Evolutionary conservation across 2,329 filamentous ascomycete genomes (phyloP).

Genomic region (Cadophora sp.): DNA sequence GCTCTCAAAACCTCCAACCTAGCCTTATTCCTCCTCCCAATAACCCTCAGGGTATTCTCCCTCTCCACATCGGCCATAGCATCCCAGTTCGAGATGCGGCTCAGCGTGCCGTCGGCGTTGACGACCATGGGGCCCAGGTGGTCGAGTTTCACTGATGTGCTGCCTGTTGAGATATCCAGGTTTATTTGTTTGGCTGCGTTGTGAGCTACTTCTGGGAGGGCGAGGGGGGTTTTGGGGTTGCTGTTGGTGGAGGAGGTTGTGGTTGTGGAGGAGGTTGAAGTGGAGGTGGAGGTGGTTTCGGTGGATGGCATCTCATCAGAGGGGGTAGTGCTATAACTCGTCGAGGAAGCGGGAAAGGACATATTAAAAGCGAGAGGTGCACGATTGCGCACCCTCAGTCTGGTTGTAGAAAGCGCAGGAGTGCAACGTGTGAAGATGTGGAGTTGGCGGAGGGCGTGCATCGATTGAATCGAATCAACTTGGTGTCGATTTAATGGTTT

Average conservation of each 20-base stretch:
- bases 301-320: too few relatives aligned
- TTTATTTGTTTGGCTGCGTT: conserved; percentile 20
- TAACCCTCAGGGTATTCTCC: conserved; percentile 68
- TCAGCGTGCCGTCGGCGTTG: conserved; percentile 73
- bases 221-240: conserved; percentile 27
- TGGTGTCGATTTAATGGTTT: too few relatives aligned
- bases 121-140: conserved; percentile 77
- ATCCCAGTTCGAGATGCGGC: conserved; percentile 75
- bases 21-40: conserved; percentile 72
- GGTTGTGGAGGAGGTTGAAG: background rate
- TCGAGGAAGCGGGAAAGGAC: background rate
- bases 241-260: background rate
- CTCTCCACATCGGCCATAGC: conserved; percentile 74
- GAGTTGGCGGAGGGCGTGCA: background rate
- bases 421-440: background rate
- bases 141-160: conserved; percentile 62
- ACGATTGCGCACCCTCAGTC: background rate
- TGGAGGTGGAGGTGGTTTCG: background rate
- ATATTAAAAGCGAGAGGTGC: background rate
- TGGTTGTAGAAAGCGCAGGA: background rate
- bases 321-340: too few relatives aligned
- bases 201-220: conserved; percentile 31
- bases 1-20: conserved; percentile 61
- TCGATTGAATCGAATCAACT: too few relatives aligned
- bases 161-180: conserved; percentile 36